Percentiles rank a stretch among this genome's conserved stretches.
Conservation (phyloP, 768 basidiomycete species). For the Boletus sp. region DNA sequence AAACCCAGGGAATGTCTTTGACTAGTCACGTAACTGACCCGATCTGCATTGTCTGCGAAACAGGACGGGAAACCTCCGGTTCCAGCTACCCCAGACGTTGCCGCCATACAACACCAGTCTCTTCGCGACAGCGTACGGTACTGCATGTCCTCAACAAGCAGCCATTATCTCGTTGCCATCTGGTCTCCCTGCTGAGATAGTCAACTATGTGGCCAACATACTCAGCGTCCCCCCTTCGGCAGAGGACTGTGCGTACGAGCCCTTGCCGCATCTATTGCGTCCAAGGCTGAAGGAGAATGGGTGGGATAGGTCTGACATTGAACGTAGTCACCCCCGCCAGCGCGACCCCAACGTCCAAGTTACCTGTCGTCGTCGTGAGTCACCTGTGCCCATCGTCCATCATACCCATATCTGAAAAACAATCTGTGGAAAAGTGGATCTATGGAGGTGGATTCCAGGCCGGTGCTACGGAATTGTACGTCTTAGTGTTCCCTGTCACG, state of each 20-base stretch:
- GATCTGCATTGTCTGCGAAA: neutral
- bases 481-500: too few species aligned
- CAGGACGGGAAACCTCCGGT: too few species aligned
- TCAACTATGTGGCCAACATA: slow-evolving; percentile 25
- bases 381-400: neutral
- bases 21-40: too few species aligned
- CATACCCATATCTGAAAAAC: neutral
- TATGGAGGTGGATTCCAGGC: slow-evolving; percentile 36
- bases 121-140: slow-evolving; percentile 1
- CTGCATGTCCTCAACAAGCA: slow-evolving; percentile 10
- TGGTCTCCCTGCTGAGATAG: slow-evolving; percentile 14
- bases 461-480: too few species aligned
- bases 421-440: slow-evolving; percentile 26
- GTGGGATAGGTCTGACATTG: slow-evolving; percentile 41
- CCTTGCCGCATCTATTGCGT: neutral
- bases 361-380: too few species aligned
- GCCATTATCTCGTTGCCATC: slow-evolving; percentile 7
- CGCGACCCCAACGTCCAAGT: slow-evolving; percentile 38
- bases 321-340: slow-evolving; percentile 48
- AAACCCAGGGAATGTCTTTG: too few species aligned
- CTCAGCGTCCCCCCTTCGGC: slow-evolving; percentile 28
- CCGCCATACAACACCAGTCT: too few species aligned
- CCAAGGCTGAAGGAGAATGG: neutral
- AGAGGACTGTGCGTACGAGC: slow-evolving; percentile 44
- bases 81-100: too few species aligned